phyloP scores from a whole-genome alignment of 78 protist genomes.

The Dictyostelium brefeldianum region DNA sequence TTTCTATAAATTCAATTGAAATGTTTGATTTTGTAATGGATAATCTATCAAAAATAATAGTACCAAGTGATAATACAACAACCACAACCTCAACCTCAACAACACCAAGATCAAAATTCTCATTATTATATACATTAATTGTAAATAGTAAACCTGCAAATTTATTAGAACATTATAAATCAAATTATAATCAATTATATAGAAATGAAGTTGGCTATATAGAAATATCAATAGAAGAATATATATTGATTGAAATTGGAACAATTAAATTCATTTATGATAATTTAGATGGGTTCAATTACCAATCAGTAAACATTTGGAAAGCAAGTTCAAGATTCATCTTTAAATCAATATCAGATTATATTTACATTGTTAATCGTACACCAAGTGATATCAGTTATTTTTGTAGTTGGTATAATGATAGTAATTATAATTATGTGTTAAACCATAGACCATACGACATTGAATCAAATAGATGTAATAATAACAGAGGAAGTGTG shows the following conservation, averaged over 20 bases:
- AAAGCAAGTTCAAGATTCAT: too few species aligned
- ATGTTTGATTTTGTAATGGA: not conserved
- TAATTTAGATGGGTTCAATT: not conserved
- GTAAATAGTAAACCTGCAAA: not conserved
- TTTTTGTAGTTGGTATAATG: too few species aligned
- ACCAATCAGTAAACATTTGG: too few species aligned
- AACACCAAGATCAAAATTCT: not conserved
- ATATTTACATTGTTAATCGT: too few species aligned
- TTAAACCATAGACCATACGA: too few species aligned
- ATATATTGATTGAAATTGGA: not conserved
- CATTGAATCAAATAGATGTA: too few species aligned
- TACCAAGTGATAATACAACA: not conserved
- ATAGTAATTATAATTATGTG: too few species aligned
- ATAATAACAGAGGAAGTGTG: too few species aligned
- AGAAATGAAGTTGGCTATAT: too few species aligned
- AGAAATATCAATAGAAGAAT: too few species aligned
- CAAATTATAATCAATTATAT: not conserved
- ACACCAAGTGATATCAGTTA: too few species aligned
- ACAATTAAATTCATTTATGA: not conserved
- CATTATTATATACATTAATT: not conserved
- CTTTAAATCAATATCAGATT: too few species aligned
- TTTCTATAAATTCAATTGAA: not conserved
- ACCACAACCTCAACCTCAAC: not conserved
- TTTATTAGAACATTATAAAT: not conserved
- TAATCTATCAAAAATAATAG: not conserved